Percentiles rank a stretch among this genome's conserved stretches.
phyloP scores from a whole-genome alignment of 2,329 filamentous ascomycete species.

The Helicocarpus griseus region DNA sequence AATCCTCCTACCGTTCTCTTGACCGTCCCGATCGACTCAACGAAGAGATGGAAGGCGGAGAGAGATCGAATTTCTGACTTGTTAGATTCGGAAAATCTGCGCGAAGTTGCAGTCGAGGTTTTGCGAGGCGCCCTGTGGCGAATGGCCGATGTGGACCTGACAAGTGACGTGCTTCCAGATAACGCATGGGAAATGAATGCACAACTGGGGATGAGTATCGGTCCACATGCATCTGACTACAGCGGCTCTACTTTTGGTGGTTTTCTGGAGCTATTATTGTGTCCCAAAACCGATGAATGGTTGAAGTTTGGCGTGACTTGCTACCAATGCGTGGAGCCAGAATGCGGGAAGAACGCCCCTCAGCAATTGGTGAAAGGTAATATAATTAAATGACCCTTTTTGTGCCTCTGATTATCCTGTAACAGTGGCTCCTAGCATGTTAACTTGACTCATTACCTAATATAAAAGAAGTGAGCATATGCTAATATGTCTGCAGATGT shows the following conservation, averaged over 20 bases:
- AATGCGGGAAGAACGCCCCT: neutral
- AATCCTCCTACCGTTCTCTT: conserved; percentile 7
- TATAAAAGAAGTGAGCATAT: neutral
- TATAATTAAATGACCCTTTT: neutral
- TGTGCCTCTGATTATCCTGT: neutral
- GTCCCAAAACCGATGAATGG: neutral
- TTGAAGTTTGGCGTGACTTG: neutral
- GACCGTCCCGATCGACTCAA: conserved; percentile 2
- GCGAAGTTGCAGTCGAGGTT: neutral
- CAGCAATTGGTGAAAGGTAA: neutral
- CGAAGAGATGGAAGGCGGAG: neutral
- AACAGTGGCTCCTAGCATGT: no score
- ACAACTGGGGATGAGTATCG: neutral
- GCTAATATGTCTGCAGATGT: neutral
- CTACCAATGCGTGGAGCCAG: neutral
- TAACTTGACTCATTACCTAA: no score
- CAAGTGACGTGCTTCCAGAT: neutral
- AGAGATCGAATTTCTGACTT: neutral
- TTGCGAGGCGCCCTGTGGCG: neutral
- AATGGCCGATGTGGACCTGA: neutral
- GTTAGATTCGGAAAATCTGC: neutral
- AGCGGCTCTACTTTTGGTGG: neutral
- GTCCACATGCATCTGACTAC: neutral
- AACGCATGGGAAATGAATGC: neutral
- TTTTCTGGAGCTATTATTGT: neutral